Conservation (phyloP, 495 filamentous ascomycete genomes). For the Neurospora sp. region DNA sequence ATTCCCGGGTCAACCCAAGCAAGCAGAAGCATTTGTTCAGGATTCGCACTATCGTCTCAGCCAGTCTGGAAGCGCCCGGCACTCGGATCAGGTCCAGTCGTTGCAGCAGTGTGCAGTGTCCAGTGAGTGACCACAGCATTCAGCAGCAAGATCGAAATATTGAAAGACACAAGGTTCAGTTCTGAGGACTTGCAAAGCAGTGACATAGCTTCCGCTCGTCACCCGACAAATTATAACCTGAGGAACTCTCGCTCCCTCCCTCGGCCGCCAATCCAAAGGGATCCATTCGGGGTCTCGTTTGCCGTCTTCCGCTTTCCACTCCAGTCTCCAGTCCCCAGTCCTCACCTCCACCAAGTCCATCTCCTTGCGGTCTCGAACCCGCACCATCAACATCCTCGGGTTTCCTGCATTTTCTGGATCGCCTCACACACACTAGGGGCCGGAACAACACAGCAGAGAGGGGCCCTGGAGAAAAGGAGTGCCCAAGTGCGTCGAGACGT, state of each 20-base stretch:
- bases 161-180: background rate
- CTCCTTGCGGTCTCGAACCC: background rate
- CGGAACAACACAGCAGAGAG: background rate
- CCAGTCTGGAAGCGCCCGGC: slow-evolving; percentile 7
- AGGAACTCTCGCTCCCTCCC: background rate
- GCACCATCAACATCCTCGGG: background rate
- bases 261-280: background rate
- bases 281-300: background rate
- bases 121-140: background rate
- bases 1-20: background rate
- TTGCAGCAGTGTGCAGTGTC: background rate
- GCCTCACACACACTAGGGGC: background rate
- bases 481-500: background rate
- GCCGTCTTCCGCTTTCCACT: slow-evolving; percentile 2
- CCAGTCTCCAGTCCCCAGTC: background rate
- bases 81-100: background rate
- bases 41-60: slow-evolving; percentile 13
- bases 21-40: background rate
- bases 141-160: background rate
- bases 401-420: background rate
- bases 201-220: background rate
- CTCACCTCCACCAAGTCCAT: background rate
- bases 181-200: background rate
- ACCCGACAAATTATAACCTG: background rate
- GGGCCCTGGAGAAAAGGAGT: background rate